These are phyloP conservation scores for Pseudonectria foliicola DNA, from an alignment of 2,329 filamentous ascomycete genomes.

Conservation along the genomic window DNA sequence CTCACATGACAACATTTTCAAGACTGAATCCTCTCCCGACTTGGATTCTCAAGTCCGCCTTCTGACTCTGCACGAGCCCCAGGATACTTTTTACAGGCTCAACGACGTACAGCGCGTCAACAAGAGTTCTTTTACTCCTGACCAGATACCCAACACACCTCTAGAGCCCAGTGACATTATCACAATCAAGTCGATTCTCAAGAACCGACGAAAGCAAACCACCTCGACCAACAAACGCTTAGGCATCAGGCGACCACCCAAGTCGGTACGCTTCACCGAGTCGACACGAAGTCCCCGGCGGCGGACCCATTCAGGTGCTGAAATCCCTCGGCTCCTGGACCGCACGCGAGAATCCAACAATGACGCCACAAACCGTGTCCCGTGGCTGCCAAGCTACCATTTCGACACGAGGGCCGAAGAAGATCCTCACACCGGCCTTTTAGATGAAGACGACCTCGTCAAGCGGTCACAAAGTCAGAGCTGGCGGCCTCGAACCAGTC, in stretches of 20 bases:
- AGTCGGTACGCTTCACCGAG: conserved; percentile 25
- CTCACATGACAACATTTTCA: conserved; percentile 6
- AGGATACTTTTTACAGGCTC: conserved; percentile 12
- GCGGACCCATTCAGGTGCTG: conserved; percentile 19
- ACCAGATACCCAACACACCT: conserved; percentile 15
- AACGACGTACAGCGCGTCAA: conserved; percentile 14
- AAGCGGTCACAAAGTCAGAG: no score
- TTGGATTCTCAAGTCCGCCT: conserved; percentile 6
- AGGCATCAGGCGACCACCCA: conserved; percentile 17
- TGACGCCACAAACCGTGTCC: not conserved
- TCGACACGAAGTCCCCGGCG: conserved; percentile 19
- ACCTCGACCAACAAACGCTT: conserved; percentile 20
- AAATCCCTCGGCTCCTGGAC: conserved; percentile 14
- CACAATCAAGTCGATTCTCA: conserved; percentile 23
- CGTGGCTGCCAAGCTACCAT: not conserved
- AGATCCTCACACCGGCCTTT: no score
- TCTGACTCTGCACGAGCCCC: conserved; percentile 13
- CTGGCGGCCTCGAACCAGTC: not conserved
- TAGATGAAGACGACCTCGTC: no score
- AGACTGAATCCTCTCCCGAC: conserved; percentile 9
- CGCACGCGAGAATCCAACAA: conserved; percentile 4
- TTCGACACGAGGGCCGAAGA: not conserved
- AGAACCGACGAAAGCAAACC: conserved; percentile 15
- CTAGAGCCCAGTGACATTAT: conserved; percentile 11
- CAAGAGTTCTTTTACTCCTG: conserved; percentile 12